Conservation (phyloP, 2,329 filamentous ascomycete genomes). For the Colletotrichum cereale region DNA sequence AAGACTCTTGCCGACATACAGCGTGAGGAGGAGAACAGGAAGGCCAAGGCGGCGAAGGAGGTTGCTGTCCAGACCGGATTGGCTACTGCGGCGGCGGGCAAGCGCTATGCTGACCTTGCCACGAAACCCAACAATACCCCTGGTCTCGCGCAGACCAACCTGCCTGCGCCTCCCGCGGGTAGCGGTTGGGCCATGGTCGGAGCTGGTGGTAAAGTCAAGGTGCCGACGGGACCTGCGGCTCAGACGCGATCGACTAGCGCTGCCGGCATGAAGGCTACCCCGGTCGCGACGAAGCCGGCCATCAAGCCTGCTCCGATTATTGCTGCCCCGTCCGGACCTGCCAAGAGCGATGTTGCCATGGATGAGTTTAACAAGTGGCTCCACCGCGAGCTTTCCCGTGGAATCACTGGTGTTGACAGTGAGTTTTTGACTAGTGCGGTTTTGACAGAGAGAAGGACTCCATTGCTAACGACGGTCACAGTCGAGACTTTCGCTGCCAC, state of each 20-base stretch:
- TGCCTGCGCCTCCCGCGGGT: slow-evolving; percentile 55
- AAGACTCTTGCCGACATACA: slow-evolving; percentile 97
- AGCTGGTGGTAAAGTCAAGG: slow-evolving; percentile 90
- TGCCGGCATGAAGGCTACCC: slow-evolving; percentile 56
- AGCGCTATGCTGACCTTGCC: slow-evolving; percentile 95
- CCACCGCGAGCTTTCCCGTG: slow-evolving; percentile 80
- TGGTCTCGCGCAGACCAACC: slow-evolving; percentile 55
- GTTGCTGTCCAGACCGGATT: slow-evolving; percentile 60
- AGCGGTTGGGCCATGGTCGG: slow-evolving; percentile 94
- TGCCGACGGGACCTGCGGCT: slow-evolving; percentile 70
- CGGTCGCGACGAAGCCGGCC: slow-evolving; percentile 64
- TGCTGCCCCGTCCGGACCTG: slow-evolving; percentile 60
- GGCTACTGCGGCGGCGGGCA: slow-evolving; percentile 69
- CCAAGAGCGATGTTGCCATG: slow-evolving; percentile 70
- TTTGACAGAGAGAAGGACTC: not conserved
- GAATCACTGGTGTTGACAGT: slow-evolving; percentile 70
- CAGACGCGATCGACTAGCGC: slow-evolving; percentile 61
- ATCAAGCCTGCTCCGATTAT: slow-evolving; percentile 61
- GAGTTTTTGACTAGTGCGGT: slow-evolving; percentile 49
- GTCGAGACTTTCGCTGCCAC: slow-evolving; percentile 85
- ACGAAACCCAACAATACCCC: slow-evolving; percentile 62
- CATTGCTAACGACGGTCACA: slow-evolving; percentile 56
- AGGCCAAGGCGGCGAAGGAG: slow-evolving; percentile 77
- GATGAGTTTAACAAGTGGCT: slow-evolving; percentile 98
- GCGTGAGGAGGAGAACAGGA: slow-evolving; percentile 92